Base-by-base conservation (phyloP, 164 flowering plant species). In the grape (Vitis vinifera) region DNA sequence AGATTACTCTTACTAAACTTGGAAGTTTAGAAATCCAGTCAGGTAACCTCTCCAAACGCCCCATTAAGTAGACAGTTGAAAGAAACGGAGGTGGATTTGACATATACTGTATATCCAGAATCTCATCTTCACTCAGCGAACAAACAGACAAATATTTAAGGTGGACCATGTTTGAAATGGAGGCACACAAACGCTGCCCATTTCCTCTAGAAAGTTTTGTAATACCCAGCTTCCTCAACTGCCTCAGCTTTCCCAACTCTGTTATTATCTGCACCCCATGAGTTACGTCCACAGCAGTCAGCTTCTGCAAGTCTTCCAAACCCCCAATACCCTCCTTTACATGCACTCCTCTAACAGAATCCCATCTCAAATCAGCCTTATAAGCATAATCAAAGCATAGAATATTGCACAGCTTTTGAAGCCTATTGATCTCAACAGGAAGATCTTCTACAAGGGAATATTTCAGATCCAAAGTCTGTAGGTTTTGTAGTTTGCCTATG, bases 391-490 rank as follows among this genome's bases (percentile, higher is more conserved):
- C 0, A 37, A 4, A 6, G 0, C 7, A 37, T 37, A 37, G 4
- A 6, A 37, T 37, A 6, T 72, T 63, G 47, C 75, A 58, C 29
- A 81, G 70, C n/a, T 51, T 59, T 17, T 65, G 53, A 3, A 78
- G 60, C 49, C 68, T 55, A 12, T 55, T 30, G 56, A 83, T 71
- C 63, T 66, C 77, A 3, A 19, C 29, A 1, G 85, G 83, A 19
- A 77, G 44, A 15, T 63, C 19, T 4, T n/a, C 44, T 4, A 77
- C 72, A 6, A 23, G 55, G 11, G 82, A 55, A 9, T 68, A 58
- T 57, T 73, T 78, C 9, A 83, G 75, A 64, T 83, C 81, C 64
- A 83, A 63, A 3, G 68, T 78, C 64, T 80, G 71, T 4, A 83
- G 60, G 55, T 75, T 68, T 27, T 50, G 31, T 0, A 83, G 80